Base-by-base conservation (phyloP, 2,329 filamentous ascomycete genomes). In the Salinomyces thailandicus region DNA sequence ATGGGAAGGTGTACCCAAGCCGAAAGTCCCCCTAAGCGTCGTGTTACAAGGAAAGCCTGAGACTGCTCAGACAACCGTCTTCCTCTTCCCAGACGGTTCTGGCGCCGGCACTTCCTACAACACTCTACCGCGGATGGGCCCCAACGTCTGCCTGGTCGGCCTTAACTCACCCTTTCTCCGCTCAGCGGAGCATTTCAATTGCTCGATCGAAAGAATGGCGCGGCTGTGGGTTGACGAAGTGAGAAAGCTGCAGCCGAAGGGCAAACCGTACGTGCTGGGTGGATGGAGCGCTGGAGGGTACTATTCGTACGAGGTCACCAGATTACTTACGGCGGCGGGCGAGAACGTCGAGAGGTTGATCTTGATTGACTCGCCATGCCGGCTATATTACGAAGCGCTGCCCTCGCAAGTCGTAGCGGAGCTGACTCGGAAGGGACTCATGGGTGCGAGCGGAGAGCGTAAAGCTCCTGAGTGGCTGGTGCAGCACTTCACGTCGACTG, bases 281-380 rank as follows among this genome's bases (percentile, higher is more conserved):
- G 82, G 82, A 16, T 86, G 81, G 81, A 82, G 75, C n/a, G 81
- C 79, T 1, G 82, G 81, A 17, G 81, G 81, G 22, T 78, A 84
- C 32, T 77, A 79, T 41, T 79, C 80, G 28, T 84, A 46, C 35
- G 54, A 53, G 41, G 46, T 49, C 12, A 44, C 49, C 7, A 53
- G 50, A 38, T 36, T 52, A 14, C 38, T 55, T 8, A 43, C 34
- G 2, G 41, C 28, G 6, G 38, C 36, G 1, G 51, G 51, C 7
- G 46, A 52, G 33, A 50, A 48, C 31, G 42, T 54, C 3, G 49
- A 52, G 30, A 29, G 45, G 20, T 38, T 55, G 33, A 51, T 55
- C 12, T 30, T 55, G 11, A 54, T 55, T 15, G 51, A 55, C 32
- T 52, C 50, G 22, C 52, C 52, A 3, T 53, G 50, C 36, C 46